These are phyloP conservation scores for Aotearoamyces nothofagi DNA, from an alignment of 2,329 filamentous ascomycete species.

Conservation along the genomic window DNA sequence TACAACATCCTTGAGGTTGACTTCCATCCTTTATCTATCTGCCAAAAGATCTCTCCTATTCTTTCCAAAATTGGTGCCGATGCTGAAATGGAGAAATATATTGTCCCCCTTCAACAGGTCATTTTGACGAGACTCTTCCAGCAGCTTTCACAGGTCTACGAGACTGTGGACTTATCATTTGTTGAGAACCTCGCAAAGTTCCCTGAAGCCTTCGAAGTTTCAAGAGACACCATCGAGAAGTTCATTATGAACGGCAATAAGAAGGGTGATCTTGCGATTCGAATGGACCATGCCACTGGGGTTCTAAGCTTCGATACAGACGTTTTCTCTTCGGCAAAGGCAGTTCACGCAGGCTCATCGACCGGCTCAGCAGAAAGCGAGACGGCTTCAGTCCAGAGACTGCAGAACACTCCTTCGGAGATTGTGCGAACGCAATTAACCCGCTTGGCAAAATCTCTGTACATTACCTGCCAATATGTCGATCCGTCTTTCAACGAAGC, in stretches of 20 bases:
- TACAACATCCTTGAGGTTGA: constrained; percentile 99
- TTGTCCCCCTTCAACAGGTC: constrained; percentile 90
- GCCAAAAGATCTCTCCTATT: constrained; percentile 97
- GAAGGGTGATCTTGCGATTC: constrained; percentile 94
- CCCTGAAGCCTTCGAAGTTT: constrained; percentile 91
- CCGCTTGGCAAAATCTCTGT: constrained; percentile 79
- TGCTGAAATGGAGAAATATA: constrained; percentile 93
- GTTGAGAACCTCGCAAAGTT: constrained; percentile 90
- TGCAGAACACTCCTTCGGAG: constrained; percentile 95
- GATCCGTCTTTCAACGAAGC: constrained; percentile 78
- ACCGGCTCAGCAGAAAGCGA: constrained; percentile 82
- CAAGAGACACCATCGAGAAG: constrained; percentile 85
- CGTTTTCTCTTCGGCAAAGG: constrained; percentile 94
- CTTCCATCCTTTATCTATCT: constrained; percentile 97
- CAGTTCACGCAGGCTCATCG: constrained; percentile 68
- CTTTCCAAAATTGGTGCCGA: constrained; percentile 85
- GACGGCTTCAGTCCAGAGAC: constrained; percentile 71
- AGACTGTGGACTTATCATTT: constrained; percentile 88
- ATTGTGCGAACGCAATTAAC: constrained; percentile 93
- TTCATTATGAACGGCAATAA: constrained; percentile 99
- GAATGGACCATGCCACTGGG: constrained; percentile 88
- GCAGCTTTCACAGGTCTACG: constrained; percentile 96
- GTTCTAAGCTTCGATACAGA: constrained; percentile 96
- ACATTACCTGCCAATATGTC: constrained; percentile 89
- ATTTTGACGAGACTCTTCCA: constrained; percentile 97